Evolutionary conservation across 2,329 filamentous ascomycete genomes (phyloP).

Genomic region (Thermothelomyces thermophilus): DNA sequence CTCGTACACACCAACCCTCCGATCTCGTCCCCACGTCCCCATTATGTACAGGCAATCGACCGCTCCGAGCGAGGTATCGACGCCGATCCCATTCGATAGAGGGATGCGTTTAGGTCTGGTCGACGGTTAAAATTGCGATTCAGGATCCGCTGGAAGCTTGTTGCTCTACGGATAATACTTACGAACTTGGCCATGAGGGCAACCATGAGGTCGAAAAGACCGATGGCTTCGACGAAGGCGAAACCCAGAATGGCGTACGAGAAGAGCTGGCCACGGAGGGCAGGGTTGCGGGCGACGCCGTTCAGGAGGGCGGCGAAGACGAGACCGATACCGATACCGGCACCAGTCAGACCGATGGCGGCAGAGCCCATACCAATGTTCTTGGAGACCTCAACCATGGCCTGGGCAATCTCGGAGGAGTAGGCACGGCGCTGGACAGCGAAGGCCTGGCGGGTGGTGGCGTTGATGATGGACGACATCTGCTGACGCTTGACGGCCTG

Average conservation of each 20-base stretch:
- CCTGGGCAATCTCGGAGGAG: conserved; percentile 82
- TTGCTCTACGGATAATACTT: conserved; percentile 34
- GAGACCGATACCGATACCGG: conserved; percentile 92
- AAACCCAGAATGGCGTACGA: conserved; percentile 93
- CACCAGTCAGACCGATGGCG: conserved; percentile 87
- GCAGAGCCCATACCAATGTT: conserved; percentile 85
- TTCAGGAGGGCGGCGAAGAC: conserved; percentile 87
- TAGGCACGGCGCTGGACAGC: conserved; percentile 61
- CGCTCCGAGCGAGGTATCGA: conserved; percentile 22
- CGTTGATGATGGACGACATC: conserved; percentile 58
- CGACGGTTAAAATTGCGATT: conserved; percentile 8
- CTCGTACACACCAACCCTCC: conserved; percentile 23
- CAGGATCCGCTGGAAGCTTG: background rate
- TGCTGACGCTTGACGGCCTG: conserved; percentile 71
- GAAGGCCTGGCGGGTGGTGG: conserved; percentile 60
- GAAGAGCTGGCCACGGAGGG: conserved; percentile 92
- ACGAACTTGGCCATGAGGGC: conserved; percentile 90
- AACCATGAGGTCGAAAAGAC: conserved; percentile 87
- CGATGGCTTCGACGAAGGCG: conserved; percentile 89
- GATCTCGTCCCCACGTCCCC: conserved; percentile 17
- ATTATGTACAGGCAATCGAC: conserved; percentile 25
- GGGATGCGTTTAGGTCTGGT: conserved; percentile 27
- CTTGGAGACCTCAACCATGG: conserved; percentile 85
- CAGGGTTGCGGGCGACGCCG: conserved; percentile 88
- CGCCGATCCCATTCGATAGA: conserved; percentile 18